Conservation (phyloP, 345 rosid species). For the Camelina neglecta region DNA sequence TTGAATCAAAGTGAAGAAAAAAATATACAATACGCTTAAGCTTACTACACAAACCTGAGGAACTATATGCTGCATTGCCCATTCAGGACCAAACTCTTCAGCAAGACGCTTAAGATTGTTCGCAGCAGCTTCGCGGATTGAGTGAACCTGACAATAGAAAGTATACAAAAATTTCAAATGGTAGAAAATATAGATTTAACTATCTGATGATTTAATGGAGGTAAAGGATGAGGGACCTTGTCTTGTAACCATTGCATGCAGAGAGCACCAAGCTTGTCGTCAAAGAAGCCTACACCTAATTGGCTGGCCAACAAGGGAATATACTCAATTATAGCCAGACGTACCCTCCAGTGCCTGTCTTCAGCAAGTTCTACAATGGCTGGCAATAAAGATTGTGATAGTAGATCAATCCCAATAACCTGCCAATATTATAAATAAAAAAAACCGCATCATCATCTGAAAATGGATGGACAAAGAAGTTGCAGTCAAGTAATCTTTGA, state of each 20-base stretch:
- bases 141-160: slow-evolving; percentile 60
- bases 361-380: slow-evolving; percentile 98
- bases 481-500: not conserved
- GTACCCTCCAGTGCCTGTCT: slow-evolving; percentile 97
- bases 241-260: slow-evolving; percentile 94
- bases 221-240: slow-evolving; percentile 53
- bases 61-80: slow-evolving; percentile 98
- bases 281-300: slow-evolving; percentile 82
- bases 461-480: not conserved
- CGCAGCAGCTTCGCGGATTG: slow-evolving; percentile 95
- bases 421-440: slow-evolving; percentile 38
- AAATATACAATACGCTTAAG: not conserved
- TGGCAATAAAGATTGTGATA: slow-evolving; percentile 89
- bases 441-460: not conserved
- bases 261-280: slow-evolving; percentile 80
- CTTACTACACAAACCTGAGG: slow-evolving; percentile 67
- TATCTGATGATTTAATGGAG: not conserved
- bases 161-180: not conserved
- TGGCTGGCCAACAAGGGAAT: slow-evolving; percentile 95
- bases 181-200: not conserved
- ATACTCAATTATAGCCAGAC: slow-evolving; percentile 95
- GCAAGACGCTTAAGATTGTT: slow-evolving; percentile 94
- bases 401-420: slow-evolving; percentile 96
- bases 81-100: slow-evolving; percentile 96
- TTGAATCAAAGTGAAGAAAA: slow-evolving; percentile 12